Evolutionary conservation across 257 asterid species (phyloP), one percentile per base, ranked within the genome.

Genomic region (Solanum clarkiae): DNA sequence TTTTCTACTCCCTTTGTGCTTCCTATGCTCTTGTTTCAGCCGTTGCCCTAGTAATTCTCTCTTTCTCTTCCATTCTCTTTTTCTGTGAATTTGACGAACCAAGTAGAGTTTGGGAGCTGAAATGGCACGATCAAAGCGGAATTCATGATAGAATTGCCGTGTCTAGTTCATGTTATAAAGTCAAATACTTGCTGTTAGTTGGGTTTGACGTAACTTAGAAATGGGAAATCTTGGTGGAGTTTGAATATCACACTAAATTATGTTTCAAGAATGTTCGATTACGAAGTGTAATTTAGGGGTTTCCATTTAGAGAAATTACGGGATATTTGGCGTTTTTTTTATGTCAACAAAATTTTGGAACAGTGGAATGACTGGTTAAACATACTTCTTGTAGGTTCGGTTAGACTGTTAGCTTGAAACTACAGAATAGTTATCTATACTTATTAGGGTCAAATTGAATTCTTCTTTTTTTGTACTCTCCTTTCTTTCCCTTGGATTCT

Each of bases 1-100:
- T 96, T 89, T 96, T 95, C 87, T 96, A 90, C 90, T 69, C 94
- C 15, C 97, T 96, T 18, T 95, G 97, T 87, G 97, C 94, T 65
- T 90, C 92, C 24, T 94, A 90, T 84, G 98, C 93, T 84, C 91
- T 93, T 86, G 98, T 96, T 84, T 93, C 98, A 62, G 82, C 90
- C 60, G 92, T 94, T 85, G 98, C 99, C 56, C 93, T 96, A 42
- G 99, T 95, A 88, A 5, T 83, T 75, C 20, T 63, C 71, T 55
- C n/a, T 16, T 56, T 18, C 10, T 32, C 6, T 60, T n/a, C 15
- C 5, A 56, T 56, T 17, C 20, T 29, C 40, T 17, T 66, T 62
- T 18, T 47, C 71, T 26, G 56, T n/a, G 54, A 15, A 57, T 14
- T 60, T 81, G 15, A 22, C 12, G 56, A 49, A 49, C 16, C 15